These are phyloP conservation scores for Lentinula aciculospora DNA, from an alignment of 768 basidiomycete species.

Conservation along the genomic window DNA sequence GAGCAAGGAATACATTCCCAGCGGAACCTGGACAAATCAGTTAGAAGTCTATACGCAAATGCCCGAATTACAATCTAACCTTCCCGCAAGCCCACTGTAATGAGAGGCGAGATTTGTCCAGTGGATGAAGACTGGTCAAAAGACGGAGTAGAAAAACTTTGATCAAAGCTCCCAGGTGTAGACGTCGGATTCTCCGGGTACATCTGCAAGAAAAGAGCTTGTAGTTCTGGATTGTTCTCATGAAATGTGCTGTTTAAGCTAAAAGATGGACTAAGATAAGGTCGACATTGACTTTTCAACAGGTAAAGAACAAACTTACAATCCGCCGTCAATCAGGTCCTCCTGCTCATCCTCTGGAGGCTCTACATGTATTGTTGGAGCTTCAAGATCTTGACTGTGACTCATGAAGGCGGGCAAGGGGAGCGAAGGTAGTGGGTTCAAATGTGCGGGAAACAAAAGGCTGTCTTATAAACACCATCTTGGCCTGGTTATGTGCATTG, in stretches of 20 bases:
- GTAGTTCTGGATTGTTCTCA: background rate
- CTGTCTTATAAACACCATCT: background rate
- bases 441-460: background rate
- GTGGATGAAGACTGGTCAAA: background rate
- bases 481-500: background rate
- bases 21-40: background rate
- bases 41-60: background rate
- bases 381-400: conserved; percentile 5
- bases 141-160: background rate
- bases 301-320: background rate
- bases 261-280: conserved; percentile 2
- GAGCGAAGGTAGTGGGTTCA: background rate
- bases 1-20: conserved; percentile 1
- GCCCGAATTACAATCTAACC: background rate
- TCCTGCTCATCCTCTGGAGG: conserved; percentile 6
- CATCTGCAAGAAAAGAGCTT: background rate
- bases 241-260: background rate
- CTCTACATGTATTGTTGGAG: conserved; percentile 4
- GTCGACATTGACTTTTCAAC: background rate
- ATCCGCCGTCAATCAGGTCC: conserved; percentile 4
- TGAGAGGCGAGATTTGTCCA: conserved; percentile 1
- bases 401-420: background rate
- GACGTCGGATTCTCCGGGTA: background rate
- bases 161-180: background rate
- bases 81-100: background rate